A percentile compares a stretch with the other conserved stretches of the same genome.
These are phyloP conservation scores for Rhodotorula sp. DNA, from an alignment of 1,284 basidiomycete species.

Conservation along the genomic window DNA sequence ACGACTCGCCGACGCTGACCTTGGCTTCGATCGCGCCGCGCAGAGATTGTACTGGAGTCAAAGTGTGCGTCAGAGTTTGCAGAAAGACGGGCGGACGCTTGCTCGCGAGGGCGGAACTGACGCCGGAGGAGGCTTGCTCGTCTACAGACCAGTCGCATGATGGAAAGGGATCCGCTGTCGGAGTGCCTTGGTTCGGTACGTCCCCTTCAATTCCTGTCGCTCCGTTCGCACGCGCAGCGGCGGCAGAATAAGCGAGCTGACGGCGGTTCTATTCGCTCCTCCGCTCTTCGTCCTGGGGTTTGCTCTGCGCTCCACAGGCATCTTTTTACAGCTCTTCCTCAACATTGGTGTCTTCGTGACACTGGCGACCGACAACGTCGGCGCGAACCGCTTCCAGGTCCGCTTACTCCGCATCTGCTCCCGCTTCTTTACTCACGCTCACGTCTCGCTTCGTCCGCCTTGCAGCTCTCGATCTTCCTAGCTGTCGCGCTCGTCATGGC, in stretches of 20 bases:
- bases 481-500: constrained; percentile 84
- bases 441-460: neutral
- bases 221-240: constrained; percentile 38
- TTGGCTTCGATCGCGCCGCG: constrained; percentile 52
- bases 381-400: constrained; percentile 67
- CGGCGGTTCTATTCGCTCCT: neutral
- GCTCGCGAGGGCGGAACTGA: constrained; percentile 1
- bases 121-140: constrained; percentile 15
- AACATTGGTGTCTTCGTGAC: constrained; percentile 76
- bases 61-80: constrained; percentile 23
- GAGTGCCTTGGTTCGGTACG: constrained; percentile 86
- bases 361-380: constrained; percentile 76
- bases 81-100: neutral
- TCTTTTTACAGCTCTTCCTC: constrained; percentile 69
- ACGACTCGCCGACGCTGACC: neutral
- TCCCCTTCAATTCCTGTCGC: constrained; percentile 50
- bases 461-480: constrained; percentile 80
- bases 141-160: constrained; percentile 35
- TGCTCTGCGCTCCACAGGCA: constrained; percentile 16
- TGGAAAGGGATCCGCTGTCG: constrained; percentile 53
- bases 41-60: constrained; percentile 34
- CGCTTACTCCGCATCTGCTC: constrained; percentile 9
- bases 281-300: neutral
- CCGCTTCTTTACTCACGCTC: neutral
- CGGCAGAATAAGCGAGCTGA: neutral